Evolutionary conservation across 2,329 filamentous ascomycete species (phyloP).

Genomic region (Stachybotrys chartarum): DNA sequence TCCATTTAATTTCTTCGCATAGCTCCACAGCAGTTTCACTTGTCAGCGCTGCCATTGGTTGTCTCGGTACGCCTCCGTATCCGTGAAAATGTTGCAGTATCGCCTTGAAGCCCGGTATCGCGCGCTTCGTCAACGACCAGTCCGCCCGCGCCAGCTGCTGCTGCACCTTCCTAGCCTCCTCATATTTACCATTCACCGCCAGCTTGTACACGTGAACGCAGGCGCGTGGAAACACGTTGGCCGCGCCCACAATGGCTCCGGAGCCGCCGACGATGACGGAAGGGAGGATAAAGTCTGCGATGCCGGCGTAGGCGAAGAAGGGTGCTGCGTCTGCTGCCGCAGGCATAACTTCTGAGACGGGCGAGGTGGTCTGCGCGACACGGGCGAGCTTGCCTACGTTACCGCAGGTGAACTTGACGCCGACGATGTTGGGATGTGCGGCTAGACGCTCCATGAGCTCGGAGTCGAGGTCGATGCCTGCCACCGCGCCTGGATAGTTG

Average conservation of each 20-base stretch:
- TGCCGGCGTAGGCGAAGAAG: constrained; percentile 67
- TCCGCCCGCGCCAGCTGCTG: constrained; percentile 60
- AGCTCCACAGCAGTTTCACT: not conserved
- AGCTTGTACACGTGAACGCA: constrained; percentile 56
- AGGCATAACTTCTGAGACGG: constrained; percentile 7
- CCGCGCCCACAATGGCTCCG: constrained; percentile 65
- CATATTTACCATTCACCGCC: constrained; percentile 47
- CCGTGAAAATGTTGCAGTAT: constrained; percentile 59
- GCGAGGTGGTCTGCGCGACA: constrained; percentile 48
- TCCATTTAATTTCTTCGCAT: not conserved
- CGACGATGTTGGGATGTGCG: constrained; percentile 58
- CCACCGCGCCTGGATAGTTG: constrained; percentile 60
- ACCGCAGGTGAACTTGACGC: constrained; percentile 63
- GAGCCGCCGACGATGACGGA: constrained; percentile 61
- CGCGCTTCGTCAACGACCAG: constrained; percentile 65
- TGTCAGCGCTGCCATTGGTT: not conserved
- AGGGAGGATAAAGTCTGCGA: constrained; percentile 65
- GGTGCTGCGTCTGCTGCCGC: constrained; percentile 14
- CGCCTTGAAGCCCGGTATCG: constrained; percentile 65
- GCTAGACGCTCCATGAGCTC: constrained; percentile 53
- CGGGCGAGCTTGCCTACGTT: constrained; percentile 65
- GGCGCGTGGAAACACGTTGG: constrained; percentile 62
- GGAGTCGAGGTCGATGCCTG: constrained; percentile 57
- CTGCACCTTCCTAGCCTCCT: constrained; percentile 58
- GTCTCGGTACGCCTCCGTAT: constrained; percentile 47